Evolutionary conservation across 805 yeast genomes (phyloP), one percentile per base, ranked within the genome.

Genomic region (Komagataella kurtzmanii): DNA sequence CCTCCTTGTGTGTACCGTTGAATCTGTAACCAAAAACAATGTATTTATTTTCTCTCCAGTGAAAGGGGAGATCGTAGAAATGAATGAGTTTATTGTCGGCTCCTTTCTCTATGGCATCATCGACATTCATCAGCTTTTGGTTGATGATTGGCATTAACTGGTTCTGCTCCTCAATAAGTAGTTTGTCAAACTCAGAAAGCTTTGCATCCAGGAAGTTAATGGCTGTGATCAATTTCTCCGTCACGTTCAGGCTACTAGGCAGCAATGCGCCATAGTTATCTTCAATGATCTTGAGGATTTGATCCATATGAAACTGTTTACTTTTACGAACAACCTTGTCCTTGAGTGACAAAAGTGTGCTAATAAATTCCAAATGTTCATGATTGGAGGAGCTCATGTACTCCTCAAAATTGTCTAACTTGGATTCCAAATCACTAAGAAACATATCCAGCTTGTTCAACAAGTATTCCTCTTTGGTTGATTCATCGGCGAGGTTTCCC

Each of bases 31-130:
- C 98, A 52, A 79, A 70, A 18, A 85, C 71, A 53, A 93, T 87
- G 65, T 77, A 89, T 53, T 88, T 81, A 67, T 93, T 91, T 66
- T 90, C 97, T 61, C 95, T 77, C 96, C 97, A 91, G 49, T 85
- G 88, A 57, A 83, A 79, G 2, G 99, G 99, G 46, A 91, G 71
- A 64, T 91, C 95, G 61, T 86, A 88, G 64, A 83, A 87, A 57
- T 88, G 88, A 46, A 91, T 67, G 52, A 81, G 75, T 47, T 83
- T 54, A 3, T 63, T 54, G 14, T 30, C 14, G 8, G 60, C 49
- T 3, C 83, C 81, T 8, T 69, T 61, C 5, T 61, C 58, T 5
- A 68, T 57, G 1, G 83, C 83, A 21, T 61, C 61, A 24, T 74
- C 75, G 55, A 74, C 76, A 58, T 76, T 74, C 58, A 71, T 73